Base-by-base conservation (phyloP, 805 yeast genomes). In the Tetrapisispora namnaoensis region DNA sequence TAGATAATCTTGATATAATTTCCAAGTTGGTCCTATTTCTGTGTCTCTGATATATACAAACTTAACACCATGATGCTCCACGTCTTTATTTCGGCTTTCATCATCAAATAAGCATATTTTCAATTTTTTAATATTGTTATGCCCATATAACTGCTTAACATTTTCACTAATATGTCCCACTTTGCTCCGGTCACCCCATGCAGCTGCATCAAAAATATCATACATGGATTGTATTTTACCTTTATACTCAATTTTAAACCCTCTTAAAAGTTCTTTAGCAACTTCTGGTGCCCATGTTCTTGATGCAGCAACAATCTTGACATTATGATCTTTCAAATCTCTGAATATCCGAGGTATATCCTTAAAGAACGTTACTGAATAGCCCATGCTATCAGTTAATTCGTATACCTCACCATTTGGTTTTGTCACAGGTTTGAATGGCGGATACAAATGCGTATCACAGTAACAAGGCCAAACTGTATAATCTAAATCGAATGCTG, bases 221-320 rank as follows among this genome's bases (percentile, higher is more conserved):
- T 51, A 52, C 48, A 65, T 51, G 24, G 61, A 51, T 6, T 58
- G 52, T 4, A 65, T 42, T 38, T 61, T 28, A 41, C 67, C 69
- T n/a, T 71, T 75, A 43, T 55, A 55, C 40, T 75, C 74, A 1
- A 87, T 66, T 36, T 74, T 70, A 35, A 84, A 71, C 49, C 73
- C 62, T 9, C 73, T 69, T 46, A 87, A 66, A 59, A 88, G 64
- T 47, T 79, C 77, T 53, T 72, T 71, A 1, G 96, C 96, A n/a
- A 83, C 69, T n/a, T 75, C 71, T 0, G 95, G 95, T 1, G 87
- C 78, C 51, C 78, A 77, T 0, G 96, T 88, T 55, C 95, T 71
- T 24, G 91, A 82, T 0, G 96, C 96, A 3, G 83, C 80, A 28
- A 83, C 74, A 1, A 86, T 73, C 34, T 62, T 66, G 8, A 82